Base-by-base conservation (phyloP, 163 green algal species). In the Scenedesmus sp. region DNA sequence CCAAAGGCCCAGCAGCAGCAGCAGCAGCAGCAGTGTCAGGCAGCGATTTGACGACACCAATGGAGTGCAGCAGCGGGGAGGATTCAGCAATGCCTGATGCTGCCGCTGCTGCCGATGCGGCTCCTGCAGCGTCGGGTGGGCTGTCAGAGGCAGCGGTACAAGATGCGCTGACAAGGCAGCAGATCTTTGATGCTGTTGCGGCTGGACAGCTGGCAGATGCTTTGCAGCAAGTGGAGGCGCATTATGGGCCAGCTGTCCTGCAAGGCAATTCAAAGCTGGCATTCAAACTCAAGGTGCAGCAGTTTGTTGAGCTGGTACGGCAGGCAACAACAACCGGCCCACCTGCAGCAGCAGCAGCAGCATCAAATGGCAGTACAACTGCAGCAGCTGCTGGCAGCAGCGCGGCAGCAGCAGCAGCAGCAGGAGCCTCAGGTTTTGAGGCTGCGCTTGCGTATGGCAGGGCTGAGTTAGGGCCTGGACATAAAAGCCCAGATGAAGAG, bases 221-320 rank as follows among this genome's bases (percentile, higher is more conserved):
- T 13, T 84, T 97, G 57, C 59, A 4, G 54, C 16, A 94, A 54
- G 84, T 96, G 2, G 74, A 94, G 55, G n/a, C 85, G 10, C 70
- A 77, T 9, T 92, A 96, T 67, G 93, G 90, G 2, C 88, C 93
- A 0, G 92, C 93, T n/a, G 82, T 95, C 34, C 94, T 98, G 84
- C 81, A 93, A 3, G 90, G 67, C 8, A 84, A 95, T 23, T 94
- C 95, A 2, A 52, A 54, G 16, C 82, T 98, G 16, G 89, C 92
- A 54, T 97, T 98, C 90, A 88, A 92, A 15, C 92, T 98, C n/a
- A 93, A 94, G 13, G 94, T 95, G n/a, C 95, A 97, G 93, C 94
- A 95, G 23, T 97, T 98, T 85, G 89, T 96, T 6, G 95, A 97
- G 88, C 91, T 98, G 90, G 94, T 98, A 23, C 66, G 87, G 8